Evolutionary conservation across 192 early-diverging fungal species (phyloP), one percentile per base, ranked within the genome.

Genomic region (Physocladia obscura): DNA sequence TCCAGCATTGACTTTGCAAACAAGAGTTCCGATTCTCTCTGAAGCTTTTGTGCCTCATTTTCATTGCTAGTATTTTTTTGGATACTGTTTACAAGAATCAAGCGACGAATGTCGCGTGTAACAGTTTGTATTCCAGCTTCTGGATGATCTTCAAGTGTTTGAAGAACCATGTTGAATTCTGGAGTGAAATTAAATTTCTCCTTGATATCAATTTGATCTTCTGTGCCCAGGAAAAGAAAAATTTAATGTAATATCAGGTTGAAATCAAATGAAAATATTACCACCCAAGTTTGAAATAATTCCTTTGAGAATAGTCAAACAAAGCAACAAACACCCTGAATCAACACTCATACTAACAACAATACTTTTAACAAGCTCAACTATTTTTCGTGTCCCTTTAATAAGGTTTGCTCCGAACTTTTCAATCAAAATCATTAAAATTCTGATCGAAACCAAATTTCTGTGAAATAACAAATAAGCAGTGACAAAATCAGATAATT

Each of bases 1-100:
- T 92, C 92, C 22, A 89, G 85, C 78, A 98, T 74, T 0, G 94
- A 93, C 37, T 88, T 82, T 17, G 77, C 81, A 65, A 93, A 92
- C 34, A 84, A 83, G 60, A 81, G 73, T 57, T 81, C 70, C 17
- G 79, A 88, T 6, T 76, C 49, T 76, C 71, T 57, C 52, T 70
- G 50, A 40, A 57, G 39, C 62, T 64, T 57, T 40, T 37, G 44
- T 21, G 62, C 2, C 72, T 57, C 24, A 92, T 72, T 57, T 85
- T 85, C 26, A 92, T 71, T 3, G 87, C 84, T 39, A 89, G 70
- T 15, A 81, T 67, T 13, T 57, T 69, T 6, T 70, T 67, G 30
- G 11, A 30, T 24, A 49, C 47, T 49, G 15, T 58, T 57, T 4
- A 67, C 34, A 40, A 77, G 40, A 35, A 80, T 74, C 54, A 77